These are phyloP conservation scores for Cutaneotrichosporon sp. DNA, from an alignment of 1,284 basidiomycete species.

Conservation along the genomic window DNA sequence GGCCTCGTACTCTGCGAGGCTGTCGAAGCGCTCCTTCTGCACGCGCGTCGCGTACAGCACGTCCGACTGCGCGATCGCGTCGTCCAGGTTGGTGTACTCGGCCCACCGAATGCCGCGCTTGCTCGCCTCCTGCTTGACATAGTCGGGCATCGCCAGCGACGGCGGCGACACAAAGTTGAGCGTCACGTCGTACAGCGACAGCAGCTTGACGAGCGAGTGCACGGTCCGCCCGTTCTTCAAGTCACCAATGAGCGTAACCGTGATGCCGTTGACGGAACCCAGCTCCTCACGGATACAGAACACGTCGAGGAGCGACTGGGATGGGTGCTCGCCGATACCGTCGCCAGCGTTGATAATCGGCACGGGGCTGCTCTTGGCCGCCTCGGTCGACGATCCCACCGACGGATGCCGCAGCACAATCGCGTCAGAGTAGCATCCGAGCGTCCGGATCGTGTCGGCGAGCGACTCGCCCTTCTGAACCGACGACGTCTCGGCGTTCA, in stretches of 20 bases:
- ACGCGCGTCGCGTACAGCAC: constrained; percentile 95
- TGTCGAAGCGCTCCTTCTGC: constrained; percentile 90
- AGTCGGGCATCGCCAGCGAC: constrained; percentile 85
- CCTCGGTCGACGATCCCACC: constrained; percentile 81
- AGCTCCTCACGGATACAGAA: constrained; percentile 98
- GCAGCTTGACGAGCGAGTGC: constrained; percentile 87
- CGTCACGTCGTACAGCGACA: constrained; percentile 83
- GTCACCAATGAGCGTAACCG: constrained; percentile 90
- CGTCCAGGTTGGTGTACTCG: constrained; percentile 79
- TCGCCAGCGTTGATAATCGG: constrained; percentile 97
- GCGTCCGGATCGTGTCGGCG: constrained; percentile 87
- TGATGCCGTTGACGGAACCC: constrained; percentile 94
- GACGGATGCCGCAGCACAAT: constrained; percentile 92
- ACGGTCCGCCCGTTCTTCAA: constrained; percentile 98
- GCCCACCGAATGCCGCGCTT: constrained; percentile 74
- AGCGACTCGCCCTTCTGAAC: constrained; percentile 92
- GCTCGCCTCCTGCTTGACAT: constrained; percentile 72
- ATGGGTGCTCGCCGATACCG: constrained; percentile 95
- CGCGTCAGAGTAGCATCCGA: constrained; percentile 93
- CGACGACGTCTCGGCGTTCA: constrained; percentile 76
- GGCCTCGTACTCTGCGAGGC: constrained; percentile 73
- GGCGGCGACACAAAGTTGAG: constrained; percentile 94
- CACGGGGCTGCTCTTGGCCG: constrained; percentile 90
- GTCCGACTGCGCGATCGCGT: constrained; percentile 87
- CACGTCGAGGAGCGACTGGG: constrained; percentile 88